Conservation (phyloP, 768 basidiomycete genomes). For the Goffeauzyma gilvescens region DNA sequence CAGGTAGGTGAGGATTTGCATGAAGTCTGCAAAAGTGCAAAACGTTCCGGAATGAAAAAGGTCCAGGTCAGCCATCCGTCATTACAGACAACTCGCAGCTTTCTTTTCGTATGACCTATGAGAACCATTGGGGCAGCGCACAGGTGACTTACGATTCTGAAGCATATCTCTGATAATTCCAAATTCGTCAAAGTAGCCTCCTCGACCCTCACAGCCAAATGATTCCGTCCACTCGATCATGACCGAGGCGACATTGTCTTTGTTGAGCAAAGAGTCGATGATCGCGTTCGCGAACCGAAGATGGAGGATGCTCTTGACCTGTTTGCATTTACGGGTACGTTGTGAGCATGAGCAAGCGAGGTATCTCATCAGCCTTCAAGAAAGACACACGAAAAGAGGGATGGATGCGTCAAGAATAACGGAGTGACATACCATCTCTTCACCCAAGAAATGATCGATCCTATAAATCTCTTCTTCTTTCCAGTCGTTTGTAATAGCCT, state of each 20-base stretch:
- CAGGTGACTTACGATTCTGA: conserved; percentile 13
- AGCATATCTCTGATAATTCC: conserved; percentile 15
- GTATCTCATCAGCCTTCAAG: too few species aligned
- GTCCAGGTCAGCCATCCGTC: too few species aligned
- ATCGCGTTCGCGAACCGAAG: conserved; percentile 10
- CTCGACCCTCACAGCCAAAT: conserved; percentile 15
- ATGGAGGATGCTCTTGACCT: conserved; percentile 1
- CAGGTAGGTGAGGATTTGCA: conserved; percentile 10
- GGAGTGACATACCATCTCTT: conserved; percentile 9
- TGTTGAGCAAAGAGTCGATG: conserved; percentile 9
- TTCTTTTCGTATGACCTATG: too few species aligned
- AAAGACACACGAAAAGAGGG: too few species aligned
- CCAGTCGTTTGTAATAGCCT: conserved; percentile 11
- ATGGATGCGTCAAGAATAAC: background rate
- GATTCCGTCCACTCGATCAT: conserved; percentile 13
- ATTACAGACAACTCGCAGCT: too few species aligned
- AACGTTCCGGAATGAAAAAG: too few species aligned
- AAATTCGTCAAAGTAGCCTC: conserved; percentile 18
- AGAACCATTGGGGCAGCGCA: too few species aligned
- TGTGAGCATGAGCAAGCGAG: too few species aligned
- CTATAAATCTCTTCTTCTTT: conserved; percentile 13
- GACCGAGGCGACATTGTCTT: conserved; percentile 9
- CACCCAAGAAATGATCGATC: conserved; percentile 15
- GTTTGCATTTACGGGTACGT: background rate
- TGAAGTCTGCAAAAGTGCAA: conserved; percentile 1